These are phyloP conservation scores for Aspergillus intermedius DNA, from an alignment of 2,329 filamentous ascomycete genomes.

Conservation along the genomic window DNA sequence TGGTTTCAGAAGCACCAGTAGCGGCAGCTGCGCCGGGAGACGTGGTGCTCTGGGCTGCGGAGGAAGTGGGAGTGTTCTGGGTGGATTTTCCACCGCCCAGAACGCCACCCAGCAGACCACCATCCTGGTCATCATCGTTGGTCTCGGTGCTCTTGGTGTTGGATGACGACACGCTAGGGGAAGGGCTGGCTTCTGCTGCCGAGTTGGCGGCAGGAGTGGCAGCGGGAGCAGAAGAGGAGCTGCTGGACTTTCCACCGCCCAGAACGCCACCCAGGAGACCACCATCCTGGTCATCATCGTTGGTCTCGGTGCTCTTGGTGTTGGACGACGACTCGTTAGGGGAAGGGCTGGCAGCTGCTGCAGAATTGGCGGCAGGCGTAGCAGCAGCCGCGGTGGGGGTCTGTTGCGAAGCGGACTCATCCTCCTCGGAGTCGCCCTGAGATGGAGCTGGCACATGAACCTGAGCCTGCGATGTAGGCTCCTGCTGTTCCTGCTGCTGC, in stretches of 20 bases:
- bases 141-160: slow-evolving; percentile 1
- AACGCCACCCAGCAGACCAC: slow-evolving; percentile 2
- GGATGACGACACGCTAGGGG: not conserved
- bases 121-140: slow-evolving; percentile 2
- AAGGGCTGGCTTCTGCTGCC: slow-evolving; percentile 2
- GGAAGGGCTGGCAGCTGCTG: slow-evolving; percentile 3
- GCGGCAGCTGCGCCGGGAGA: slow-evolving; percentile 1
- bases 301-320: not conserved
- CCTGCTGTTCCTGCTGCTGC: not conserved
- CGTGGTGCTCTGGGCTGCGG: not conserved
- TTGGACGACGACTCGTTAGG: slow-evolving; percentile 1
- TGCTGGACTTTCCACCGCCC: slow-evolving; percentile 1
- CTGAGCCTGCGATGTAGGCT: not conserved
- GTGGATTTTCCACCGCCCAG: slow-evolving; percentile 1
- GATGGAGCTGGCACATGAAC: not conserved
- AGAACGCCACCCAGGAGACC: slow-evolving; percentile 4
- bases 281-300: slow-evolving; percentile 3
- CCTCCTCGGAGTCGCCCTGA: not conserved
- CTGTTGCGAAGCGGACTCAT: not conserved
- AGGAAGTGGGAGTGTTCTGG: not conserved
- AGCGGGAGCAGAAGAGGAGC: not conserved
- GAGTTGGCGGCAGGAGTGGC: not conserved
- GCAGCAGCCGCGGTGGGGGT: not conserved
- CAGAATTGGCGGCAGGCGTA: slow-evolving; percentile 2
- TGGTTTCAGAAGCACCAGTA: slow-evolving; percentile 1